Conservation (phyloP, 768 basidiomycete species). For the Leccinum variicolor region DNA sequence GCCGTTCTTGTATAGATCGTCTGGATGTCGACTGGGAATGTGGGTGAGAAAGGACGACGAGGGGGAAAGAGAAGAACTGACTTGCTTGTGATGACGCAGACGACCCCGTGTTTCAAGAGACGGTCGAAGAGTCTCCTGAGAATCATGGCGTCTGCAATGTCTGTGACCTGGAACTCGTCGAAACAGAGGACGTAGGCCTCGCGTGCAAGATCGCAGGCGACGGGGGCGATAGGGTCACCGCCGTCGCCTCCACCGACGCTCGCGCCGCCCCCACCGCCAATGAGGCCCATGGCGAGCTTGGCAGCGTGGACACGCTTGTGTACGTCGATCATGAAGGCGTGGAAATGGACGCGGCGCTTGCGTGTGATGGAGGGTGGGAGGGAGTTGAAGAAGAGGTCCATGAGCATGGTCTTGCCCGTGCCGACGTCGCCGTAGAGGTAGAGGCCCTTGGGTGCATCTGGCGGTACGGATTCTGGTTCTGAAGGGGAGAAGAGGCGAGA, state of each 20-base stretch:
- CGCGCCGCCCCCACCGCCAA: conserved; percentile 35
- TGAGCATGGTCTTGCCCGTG: conserved; percentile 98
- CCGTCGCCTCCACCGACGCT: conserved; percentile 27
- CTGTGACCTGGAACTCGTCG: conserved; percentile 98
- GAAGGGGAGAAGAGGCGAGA: conserved; percentile 29
- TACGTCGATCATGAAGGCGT: conserved; percentile 99
- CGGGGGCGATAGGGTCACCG: conserved; percentile 83
- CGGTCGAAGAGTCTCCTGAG: conserved; percentile 83
- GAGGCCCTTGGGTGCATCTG: conserved; percentile 73
- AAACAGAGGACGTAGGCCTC: conserved; percentile 90
- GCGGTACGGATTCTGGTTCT: conserved; percentile 36
- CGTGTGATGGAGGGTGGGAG: conserved; percentile 62
- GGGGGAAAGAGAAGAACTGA: conserved; percentile 36
- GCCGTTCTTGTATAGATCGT: conserved; percentile 97
- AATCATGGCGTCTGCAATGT: conserved; percentile 99
- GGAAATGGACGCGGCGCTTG: conserved; percentile 93
- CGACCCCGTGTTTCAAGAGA: conserved; percentile 84
- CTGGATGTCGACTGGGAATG: conserved; percentile 80
- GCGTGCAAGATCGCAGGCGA: conserved; percentile 81
- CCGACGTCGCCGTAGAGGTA: conserved; percentile 97
- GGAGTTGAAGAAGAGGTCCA: conserved; percentile 94
- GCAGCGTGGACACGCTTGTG: conserved; percentile 88
- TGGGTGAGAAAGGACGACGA: background rate
- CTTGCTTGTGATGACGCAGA: conserved; percentile 98
- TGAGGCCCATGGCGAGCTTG: conserved; percentile 65